Evolutionary conservation across 2,329 filamentous ascomycete species (phyloP).

Genomic region (Fusarium tricinctum): DNA sequence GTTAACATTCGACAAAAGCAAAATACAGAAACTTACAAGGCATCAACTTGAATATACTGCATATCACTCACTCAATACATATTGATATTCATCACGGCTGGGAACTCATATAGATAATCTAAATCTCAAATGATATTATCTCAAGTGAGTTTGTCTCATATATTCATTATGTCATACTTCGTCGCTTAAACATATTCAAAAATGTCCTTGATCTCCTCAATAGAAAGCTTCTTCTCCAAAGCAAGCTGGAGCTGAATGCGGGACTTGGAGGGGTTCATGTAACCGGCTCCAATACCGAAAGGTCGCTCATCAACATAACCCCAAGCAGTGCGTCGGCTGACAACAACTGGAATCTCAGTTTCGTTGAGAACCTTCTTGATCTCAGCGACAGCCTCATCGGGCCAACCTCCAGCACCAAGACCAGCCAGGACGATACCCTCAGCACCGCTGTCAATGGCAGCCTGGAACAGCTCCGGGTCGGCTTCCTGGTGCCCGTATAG

Average conservation of each 20-base stretch:
- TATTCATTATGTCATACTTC: background rate
- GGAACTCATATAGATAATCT: background rate
- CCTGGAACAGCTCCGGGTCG: conserved; percentile 60
- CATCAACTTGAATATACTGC: no score
- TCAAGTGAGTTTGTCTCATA: background rate
- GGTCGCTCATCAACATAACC: conserved; percentile 61
- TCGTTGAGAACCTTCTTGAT: conserved; percentile 60
- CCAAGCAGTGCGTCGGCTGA: conserved; percentile 63
- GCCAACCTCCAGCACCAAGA: conserved; percentile 66
- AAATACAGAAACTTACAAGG: no score
- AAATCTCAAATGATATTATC: fast-evolving
- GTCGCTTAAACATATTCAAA: conserved; percentile 17
- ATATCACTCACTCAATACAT: no score
- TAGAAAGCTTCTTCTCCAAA: conserved; percentile 39
- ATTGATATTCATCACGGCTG: no score
- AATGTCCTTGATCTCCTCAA: conserved; percentile 33
- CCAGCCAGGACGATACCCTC: conserved; percentile 69
- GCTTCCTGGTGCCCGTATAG: conserved; percentile 68
- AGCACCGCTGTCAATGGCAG: conserved; percentile 63
- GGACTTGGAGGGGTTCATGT: conserved; percentile 68
- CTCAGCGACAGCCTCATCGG: conserved; percentile 53
- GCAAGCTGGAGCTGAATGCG: conserved; percentile 64
- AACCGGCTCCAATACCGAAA: conserved; percentile 60
- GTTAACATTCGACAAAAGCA: no score
- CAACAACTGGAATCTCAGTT: conserved; percentile 61